Conservation (phyloP, 441 rosid genomes). For the Brassica balearica region DNA sequence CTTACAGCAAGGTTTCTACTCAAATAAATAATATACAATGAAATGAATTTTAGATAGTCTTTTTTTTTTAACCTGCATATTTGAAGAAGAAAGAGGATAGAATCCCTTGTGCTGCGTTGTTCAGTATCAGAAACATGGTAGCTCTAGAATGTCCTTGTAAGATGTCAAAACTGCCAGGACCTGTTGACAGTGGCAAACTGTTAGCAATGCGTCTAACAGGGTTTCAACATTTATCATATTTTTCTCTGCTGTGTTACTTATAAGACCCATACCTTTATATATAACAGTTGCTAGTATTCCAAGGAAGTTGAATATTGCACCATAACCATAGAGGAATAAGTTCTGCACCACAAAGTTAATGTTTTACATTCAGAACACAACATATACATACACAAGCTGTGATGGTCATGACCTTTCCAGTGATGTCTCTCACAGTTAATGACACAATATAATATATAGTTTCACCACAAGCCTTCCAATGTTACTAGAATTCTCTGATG, state of each 20-base stretch:
- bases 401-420: slow-evolving; percentile 22
- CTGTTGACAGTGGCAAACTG: slow-evolving; percentile 44
- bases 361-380: neutral
- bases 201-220: slow-evolving; percentile 23
- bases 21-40: neutral
- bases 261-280: slow-evolving; percentile 62
- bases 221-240: neutral
- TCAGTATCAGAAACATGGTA: slow-evolving; percentile 82
- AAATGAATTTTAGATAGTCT: neutral
- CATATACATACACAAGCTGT: neutral
- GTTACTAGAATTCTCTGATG: slow-evolving; percentile 19
- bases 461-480: neutral
- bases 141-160: slow-evolving; percentile 89
- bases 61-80: slow-evolving; percentile 68
- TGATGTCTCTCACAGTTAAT: slow-evolving; percentile 4
- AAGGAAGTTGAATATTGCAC: slow-evolving; percentile 93
- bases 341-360: slow-evolving; percentile 62
- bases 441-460: neutral
- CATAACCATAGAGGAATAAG: slow-evolving; percentile 90
- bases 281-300: slow-evolving; percentile 70
- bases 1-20: slow-evolving; percentile 3
- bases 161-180: slow-evolving; percentile 82
- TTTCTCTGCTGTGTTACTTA: neutral
- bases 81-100: slow-evolving; percentile 93
- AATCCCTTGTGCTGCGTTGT: slow-evolving; percentile 97